Base-by-base conservation (phyloP, 306 rosid species). In the Hippophae tibetana region DNA sequence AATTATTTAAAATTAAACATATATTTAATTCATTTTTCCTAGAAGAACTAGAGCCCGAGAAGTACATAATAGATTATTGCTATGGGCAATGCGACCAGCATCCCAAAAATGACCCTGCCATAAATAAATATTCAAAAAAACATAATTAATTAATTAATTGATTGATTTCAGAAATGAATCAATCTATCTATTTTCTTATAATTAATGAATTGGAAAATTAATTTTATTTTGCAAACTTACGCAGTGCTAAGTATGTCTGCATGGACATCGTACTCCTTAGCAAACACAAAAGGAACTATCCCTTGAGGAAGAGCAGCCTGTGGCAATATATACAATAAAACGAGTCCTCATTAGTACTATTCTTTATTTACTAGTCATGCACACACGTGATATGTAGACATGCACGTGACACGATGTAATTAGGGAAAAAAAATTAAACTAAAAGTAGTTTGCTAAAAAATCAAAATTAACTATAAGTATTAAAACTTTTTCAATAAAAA, bases 261-360 rank as follows among this genome's bases (percentile, higher is more conserved):
- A 52, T 86, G 97, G 47, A 89, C 84, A 63, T 89, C 84, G 79
- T 89, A 89, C 54, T 89, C 97, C 68, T 86, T 89, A 66, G 95
- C 95, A 45, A 86, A 89, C 55, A 89, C 97, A 63, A 89, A 86
- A 10, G 97, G 97, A 60, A 89, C 97, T n/a, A 89, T 89, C 18
- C 97, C 97, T 55, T 86, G 95, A 6, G 97, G 97, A 62, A 89
- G 95, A 12, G 97, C 97, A 57, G 97, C 97, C 95, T 89, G 74
- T 50, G 55, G 6, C n/a, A 47, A 41, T 13, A 44, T 5, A 26
- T 13, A 26, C 45, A 23, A 48, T 10, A 1, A 5, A 52, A 11
- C 5, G 10, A 31, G 69, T 43, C 26, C 59, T 13, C 18, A 0
- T 61, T 42, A 7, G 10, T 49, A 13, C 27, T 52, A 10, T 44